phyloP scores from a whole-genome alignment of 2,329 filamentous ascomycete genomes.

The Colletotrichum melonis region DNA sequence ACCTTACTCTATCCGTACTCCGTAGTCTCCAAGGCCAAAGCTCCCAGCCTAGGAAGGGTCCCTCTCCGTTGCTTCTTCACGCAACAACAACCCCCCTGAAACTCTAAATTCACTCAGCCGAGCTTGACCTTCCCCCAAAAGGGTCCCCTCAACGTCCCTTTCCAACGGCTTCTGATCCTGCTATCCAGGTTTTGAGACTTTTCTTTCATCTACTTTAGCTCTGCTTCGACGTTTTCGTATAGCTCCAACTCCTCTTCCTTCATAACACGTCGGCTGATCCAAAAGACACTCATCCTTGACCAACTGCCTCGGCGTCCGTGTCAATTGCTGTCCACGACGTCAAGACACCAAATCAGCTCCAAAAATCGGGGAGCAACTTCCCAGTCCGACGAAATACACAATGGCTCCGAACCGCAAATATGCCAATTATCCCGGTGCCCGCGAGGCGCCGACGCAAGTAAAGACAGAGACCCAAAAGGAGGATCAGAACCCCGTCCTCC shows the following conservation, averaged over 20 bases:
- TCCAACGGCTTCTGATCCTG: neutral
- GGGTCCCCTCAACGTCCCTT: neutral
- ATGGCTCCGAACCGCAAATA: slow-evolving; percentile 37
- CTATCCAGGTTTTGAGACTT: neutral
- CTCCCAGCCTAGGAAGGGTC: neutral
- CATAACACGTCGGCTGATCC: neutral
- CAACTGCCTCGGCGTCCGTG: neutral
- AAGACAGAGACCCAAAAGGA: slow-evolving; percentile 38
- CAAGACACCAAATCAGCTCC: neutral
- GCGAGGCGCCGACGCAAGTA: slow-evolving; percentile 13
- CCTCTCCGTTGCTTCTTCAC: neutral
- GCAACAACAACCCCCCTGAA: neutral
- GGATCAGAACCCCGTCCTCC: slow-evolving; percentile 76
- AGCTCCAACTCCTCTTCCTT: neutral
- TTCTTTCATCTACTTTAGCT: neutral
- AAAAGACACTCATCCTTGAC: neutral
- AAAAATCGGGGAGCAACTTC: neutral
- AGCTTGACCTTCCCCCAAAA: neutral
- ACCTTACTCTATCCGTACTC: too few relatives aligned
- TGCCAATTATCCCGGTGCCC: slow-evolving; percentile 36
- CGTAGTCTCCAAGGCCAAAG: neutral
- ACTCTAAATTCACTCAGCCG: neutral
- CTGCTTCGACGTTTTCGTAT: neutral
- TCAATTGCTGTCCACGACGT: neutral
- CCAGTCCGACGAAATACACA: neutral